Conservation (phyloP, 148 eudicot species). For the Spergularia bocconei region DNA sequence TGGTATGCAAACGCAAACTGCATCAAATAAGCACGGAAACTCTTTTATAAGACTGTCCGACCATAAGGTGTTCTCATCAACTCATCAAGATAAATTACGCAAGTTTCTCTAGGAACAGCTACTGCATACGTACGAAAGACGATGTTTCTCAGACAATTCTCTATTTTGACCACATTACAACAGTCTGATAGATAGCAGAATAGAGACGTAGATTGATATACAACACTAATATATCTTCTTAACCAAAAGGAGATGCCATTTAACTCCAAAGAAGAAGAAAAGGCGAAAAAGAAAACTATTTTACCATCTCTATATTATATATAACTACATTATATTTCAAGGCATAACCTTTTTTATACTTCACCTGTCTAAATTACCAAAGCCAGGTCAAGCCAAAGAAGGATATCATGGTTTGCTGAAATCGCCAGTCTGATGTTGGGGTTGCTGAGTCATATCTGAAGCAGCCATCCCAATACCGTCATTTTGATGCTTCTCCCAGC, state of each 20-base stretch:
- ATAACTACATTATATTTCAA: background rate
- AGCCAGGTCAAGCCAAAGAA: background rate
- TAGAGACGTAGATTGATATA: background rate
- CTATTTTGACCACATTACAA: background rate
- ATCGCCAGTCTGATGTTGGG: conserved; percentile 14
- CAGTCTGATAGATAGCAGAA: background rate
- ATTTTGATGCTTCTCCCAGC: conserved; percentile 79
- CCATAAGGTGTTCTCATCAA: no score
- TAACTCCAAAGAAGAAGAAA: no score
- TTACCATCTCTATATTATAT: conserved; percentile 3
- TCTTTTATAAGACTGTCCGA: no score
- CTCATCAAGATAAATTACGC: background rate
- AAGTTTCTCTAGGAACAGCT: background rate
- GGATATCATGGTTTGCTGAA: conserved; percentile 28
- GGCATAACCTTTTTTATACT: background rate
- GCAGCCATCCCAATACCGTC: conserved; percentile 81
- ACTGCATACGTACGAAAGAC: background rate
- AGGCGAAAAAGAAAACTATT: background rate
- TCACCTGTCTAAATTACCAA: background rate
- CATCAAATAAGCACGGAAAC: background rate
- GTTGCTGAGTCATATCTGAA: conserved; percentile 35
- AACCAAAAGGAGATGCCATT: background rate
- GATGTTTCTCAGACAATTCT: background rate
- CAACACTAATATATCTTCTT: background rate
- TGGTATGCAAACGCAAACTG: background rate